A percentile compares a stretch with the other conserved stretches of the same genome.
Evolutionary conservation across 2,329 filamentous ascomycete genomes (phyloP).

Genomic region (Hirsutella minnesotensis): DNA sequence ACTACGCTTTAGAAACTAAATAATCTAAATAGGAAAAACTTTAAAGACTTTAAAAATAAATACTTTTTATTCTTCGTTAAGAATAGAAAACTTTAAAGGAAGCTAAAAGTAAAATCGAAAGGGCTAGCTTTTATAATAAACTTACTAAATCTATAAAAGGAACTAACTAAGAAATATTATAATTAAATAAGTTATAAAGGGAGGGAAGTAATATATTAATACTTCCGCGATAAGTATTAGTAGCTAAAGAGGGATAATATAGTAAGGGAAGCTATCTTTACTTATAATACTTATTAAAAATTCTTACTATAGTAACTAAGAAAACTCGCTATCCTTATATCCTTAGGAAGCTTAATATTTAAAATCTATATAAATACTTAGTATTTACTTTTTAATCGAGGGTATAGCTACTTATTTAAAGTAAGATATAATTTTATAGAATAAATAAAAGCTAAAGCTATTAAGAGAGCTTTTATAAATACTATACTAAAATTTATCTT

Average conservation of each 20-base stretch:
- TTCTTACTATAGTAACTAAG: neutral
- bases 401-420: neutral
- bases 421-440: neutral
- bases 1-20: neutral
- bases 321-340: neutral
- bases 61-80: neutral
- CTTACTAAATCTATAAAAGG: neutral
- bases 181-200: no score
- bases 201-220: neutral
- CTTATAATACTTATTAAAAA: neutral
- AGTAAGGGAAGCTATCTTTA: neutral
- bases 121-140: neutral
- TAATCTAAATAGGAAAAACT: neutral
- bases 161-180: neutral
- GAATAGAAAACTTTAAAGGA: neutral
- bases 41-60: neutral
- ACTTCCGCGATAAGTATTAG: neutral
- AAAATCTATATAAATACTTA: neutral
- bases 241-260: neutral
- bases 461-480: neutral
- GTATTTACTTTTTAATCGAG: neutral
- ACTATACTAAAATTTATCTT: neutral
- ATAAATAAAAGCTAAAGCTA: neutral
- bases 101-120: neutral
- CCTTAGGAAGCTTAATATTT: neutral